phyloP scores from a whole-genome alignment of 2,329 filamentous ascomycete species.

The Malbranchea zuffiana region DNA sequence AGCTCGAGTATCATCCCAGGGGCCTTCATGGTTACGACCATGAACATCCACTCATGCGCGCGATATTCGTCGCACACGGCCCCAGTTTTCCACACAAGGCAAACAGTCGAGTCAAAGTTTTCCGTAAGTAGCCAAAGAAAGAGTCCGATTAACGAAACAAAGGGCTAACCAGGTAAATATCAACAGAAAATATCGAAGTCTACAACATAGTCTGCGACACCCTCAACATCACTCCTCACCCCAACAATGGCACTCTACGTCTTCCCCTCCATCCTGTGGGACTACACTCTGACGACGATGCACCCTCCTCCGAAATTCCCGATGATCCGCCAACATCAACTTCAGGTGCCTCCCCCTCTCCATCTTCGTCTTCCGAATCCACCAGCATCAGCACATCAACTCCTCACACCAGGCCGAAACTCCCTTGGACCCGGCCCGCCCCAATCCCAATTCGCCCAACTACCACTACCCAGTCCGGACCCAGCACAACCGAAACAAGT shows the following conservation, averaged over 20 bases:
- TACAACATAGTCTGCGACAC: conserved; percentile 94
- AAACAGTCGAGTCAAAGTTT: conserved; percentile 66
- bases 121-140: conserved; percentile 53
- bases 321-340: conserved; percentile 25
- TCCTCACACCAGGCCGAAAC: background rate
- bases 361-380: conserved; percentile 1
- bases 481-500: conserved; percentile 1
- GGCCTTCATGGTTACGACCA: conserved; percentile 94
- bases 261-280: conserved; percentile 37
- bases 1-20: conserved; percentile 61
- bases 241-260: conserved; percentile 76
- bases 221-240: conserved; percentile 57
- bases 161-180: conserved; percentile 13
- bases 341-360: no score
- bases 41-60: conserved; percentile 87
- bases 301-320: conserved; percentile 24
- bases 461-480: background rate
- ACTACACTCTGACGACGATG: conserved; percentile 33
- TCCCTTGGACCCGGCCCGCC: conserved; percentile 4
- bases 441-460: background rate
- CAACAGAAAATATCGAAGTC: conserved; percentile 76
- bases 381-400: background rate
- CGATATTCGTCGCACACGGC: conserved; percentile 84
- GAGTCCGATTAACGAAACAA: background rate
- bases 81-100: conserved; percentile 81